Evolutionary conservation across 768 basidiomycete genomes (phyloP).

Genomic region (Dioszegia hungarica): DNA sequence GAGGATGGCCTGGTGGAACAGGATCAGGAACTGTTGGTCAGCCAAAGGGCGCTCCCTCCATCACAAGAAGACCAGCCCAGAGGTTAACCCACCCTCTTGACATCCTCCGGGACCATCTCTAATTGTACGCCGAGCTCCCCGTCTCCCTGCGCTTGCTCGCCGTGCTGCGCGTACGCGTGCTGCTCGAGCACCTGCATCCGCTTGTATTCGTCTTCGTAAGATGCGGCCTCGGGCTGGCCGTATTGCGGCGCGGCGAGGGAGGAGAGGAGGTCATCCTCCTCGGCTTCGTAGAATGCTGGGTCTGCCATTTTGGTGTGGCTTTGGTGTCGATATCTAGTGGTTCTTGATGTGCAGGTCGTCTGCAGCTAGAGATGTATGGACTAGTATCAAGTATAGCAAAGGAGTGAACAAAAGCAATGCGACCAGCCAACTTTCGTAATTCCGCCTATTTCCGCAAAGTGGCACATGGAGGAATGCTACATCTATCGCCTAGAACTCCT

Average conservation of each 20-base stretch:
- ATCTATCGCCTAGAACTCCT: slow-evolving; percentile 44
- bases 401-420: not conserved
- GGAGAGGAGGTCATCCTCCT: slow-evolving; percentile 41
- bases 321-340: not conserved
- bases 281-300: slow-evolving; percentile 45
- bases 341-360: too few relatives aligned
- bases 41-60: too few relatives aligned
- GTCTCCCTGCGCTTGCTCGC: slow-evolving; percentile 65
- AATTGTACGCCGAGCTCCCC: slow-evolving; percentile 62
- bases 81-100: slow-evolving; percentile 11
- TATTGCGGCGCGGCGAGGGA: slow-evolving; percentile 30
- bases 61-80: too few relatives aligned
- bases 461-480: too few relatives aligned
- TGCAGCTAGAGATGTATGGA: too few relatives aligned
- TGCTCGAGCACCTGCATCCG: slow-evolving; percentile 35
- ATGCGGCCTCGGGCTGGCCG: slow-evolving; percentile 4
- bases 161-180: slow-evolving; percentile 30
- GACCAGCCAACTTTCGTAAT: not conserved
- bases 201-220: slow-evolving; percentile 33
- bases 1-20: slow-evolving; percentile 87
- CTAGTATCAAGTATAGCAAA: not conserved
- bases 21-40: slow-evolving; percentile 72
- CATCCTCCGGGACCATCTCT: slow-evolving; percentile 14
- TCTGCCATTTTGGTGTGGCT: slow-evolving; percentile 32
- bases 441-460: slow-evolving; percentile 1